Base-by-base conservation (phyloP, 345 rosid genomes). In the Euclidium syriacum region DNA sequence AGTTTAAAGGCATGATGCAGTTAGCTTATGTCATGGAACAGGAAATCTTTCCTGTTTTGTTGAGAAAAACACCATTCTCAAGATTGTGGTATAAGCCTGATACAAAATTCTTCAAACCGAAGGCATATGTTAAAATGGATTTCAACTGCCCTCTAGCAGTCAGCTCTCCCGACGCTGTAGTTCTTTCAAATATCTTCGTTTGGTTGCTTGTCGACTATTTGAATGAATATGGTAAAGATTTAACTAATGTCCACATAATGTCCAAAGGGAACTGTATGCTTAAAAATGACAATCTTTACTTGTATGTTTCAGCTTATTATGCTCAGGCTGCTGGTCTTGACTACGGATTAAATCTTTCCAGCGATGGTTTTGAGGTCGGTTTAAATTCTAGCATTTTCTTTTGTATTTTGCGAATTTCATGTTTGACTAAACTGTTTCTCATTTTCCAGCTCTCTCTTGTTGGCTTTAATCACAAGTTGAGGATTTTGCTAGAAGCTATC, bases 401-500 rank as follows among this genome's bases (percentile, higher is more conserved):
- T n/a, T n/a, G n/a, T n/a, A n/a, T n/a, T n/a, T n/a, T n/a, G n/a
- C n/a, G 19, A 27, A 0, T 10, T 57, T 25, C 29, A 52, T 49
- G 9, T 38, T 33, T 52, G 24, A 38, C 61, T 32, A n/a, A 17
- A 29, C 19, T n/a, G 35, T 27, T 68, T 53, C 65, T 56, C 52
- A 57, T n/a, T 66, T 34, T 67, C 43, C 19, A 92, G 96, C 86
- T 89, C 42, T 73, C 75, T 29, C 64, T 92, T 75, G 23, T 65
- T 65, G 96, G 98, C 64, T 89, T 86, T 70, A 89, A 89, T 74
- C 86, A 92, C 84, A 92, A 86, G 67, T 51, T 92, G 74, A 81
- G 82, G 75, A 82, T 82, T 73, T 70, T 92, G 58, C 68, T 92
- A 72, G 88, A 89, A 75, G 81, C 81, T 26, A 57, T 92, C 30